Conservation (phyloP, 768 basidiomycete genomes). For the Chalciporus pseudorubinellus region DNA sequence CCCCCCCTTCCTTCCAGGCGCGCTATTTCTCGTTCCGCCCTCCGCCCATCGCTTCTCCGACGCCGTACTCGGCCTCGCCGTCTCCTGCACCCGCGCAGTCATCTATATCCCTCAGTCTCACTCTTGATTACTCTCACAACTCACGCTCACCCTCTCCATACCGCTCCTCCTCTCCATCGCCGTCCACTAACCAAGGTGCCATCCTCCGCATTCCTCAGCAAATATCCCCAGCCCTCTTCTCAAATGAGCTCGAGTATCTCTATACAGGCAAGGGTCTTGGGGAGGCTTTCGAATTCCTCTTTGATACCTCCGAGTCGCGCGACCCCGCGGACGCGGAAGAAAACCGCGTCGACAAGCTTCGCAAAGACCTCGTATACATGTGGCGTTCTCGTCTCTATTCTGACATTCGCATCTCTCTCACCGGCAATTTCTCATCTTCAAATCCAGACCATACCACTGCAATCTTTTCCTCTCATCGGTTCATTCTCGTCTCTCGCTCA, state of each 20-base stretch:
- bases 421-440: conserved; percentile 61
- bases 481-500: conserved; percentile 86
- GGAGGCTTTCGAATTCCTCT: conserved; percentile 84
- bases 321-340: conserved; percentile 49
- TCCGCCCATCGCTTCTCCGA: conserved; percentile 49
- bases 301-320: conserved; percentile 52
- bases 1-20: conserved; percentile 87
- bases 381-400: conserved; percentile 94
- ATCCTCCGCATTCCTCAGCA: conserved; percentile 64
- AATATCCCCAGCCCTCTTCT: conserved; percentile 78
- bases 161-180: conserved; percentile 45
- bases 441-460: conserved; percentile 71
- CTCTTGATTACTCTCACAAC: conserved; percentile 39
- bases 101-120: conserved; percentile 54
- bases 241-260: conserved; percentile 89
- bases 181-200: conserved; percentile 40
- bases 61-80: conserved; percentile 48
- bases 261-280: conserved; percentile 92
- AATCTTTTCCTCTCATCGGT: conserved; percentile 89
- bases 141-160: conserved; percentile 48
- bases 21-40: conserved; percentile 83
- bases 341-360: conserved; percentile 74
- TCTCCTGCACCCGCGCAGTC: conserved; percentile 56
- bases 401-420: conserved; percentile 81
- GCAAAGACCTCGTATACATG: conserved; percentile 94